phyloP scores from a whole-genome alignment of 352 stramenopile genomes.

The Peronospora tabacina region DNA sequence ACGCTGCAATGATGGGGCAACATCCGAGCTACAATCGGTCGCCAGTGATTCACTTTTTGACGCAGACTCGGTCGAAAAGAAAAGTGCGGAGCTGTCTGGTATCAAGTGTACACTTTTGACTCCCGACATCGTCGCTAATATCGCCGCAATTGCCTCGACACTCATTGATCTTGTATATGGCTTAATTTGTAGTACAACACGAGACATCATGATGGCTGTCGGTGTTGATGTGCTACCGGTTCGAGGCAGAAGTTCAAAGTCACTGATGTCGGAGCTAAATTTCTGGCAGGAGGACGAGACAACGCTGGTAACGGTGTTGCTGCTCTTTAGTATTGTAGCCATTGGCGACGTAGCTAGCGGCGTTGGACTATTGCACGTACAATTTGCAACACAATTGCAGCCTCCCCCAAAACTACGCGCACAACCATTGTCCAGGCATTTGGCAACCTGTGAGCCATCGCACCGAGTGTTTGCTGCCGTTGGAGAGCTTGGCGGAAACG shows the following conservation, averaged over 20 bases:
- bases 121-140: slow-evolving; percentile 29
- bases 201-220: slow-evolving; percentile 19
- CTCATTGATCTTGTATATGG: slow-evolving; percentile 15
- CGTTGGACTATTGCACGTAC: slow-evolving; percentile 43
- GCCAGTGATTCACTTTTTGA: slow-evolving; percentile 1
- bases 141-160: slow-evolving; percentile 31
- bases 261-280: slow-evolving; percentile 1
- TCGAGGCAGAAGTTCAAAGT: slow-evolving; percentile 6
- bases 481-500: slow-evolving; percentile 16
- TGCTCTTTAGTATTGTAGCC: slow-evolving; percentile 20
- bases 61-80: not conserved
- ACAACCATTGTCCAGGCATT: slow-evolving; percentile 63
- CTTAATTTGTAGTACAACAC: slow-evolving; percentile 33
- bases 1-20: slow-evolving; percentile 10
- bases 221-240: slow-evolving; percentile 3
- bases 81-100: slow-evolving; percentile 1
- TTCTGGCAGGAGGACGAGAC: slow-evolving; percentile 9
- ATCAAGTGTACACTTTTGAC: slow-evolving; percentile 53
- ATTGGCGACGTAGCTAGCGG: slow-evolving; percentile 8
- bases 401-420: slow-evolving; percentile 48
- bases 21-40: not conserved
- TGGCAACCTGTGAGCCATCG: slow-evolving; percentile 35
- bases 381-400: slow-evolving; percentile 54
- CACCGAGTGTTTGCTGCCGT: slow-evolving; percentile 20
- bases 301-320: slow-evolving; percentile 13